Percentiles rank a stretch among this genome's conserved stretches.
phyloP scores from a whole-genome alignment of 2,329 filamentous ascomycete genomes.

The Neonectria faginata region DNA sequence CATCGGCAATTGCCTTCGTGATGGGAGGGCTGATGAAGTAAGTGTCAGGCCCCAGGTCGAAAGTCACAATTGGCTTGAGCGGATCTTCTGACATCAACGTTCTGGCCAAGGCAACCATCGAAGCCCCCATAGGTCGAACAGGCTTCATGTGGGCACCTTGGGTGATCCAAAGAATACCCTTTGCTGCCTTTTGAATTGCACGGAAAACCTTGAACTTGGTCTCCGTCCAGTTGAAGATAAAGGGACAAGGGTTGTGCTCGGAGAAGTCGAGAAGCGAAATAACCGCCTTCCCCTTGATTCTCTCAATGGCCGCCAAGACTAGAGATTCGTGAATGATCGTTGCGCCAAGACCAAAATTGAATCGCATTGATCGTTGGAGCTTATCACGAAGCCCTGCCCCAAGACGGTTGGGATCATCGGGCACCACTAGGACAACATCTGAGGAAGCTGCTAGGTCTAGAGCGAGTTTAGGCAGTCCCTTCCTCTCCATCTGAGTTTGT shows the following conservation, averaged over 20 bases:
- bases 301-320: constrained; percentile 26
- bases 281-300: constrained; percentile 47
- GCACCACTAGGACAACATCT: constrained; percentile 36
- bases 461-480: not conserved
- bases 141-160: constrained; percentile 54
- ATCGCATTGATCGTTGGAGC: not conserved
- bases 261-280: constrained; percentile 62
- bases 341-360: not conserved
- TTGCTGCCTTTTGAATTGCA: constrained; percentile 51
- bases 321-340: constrained; percentile 21
- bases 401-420: constrained; percentile 20
- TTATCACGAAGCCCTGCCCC: not conserved
- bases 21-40: constrained; percentile 13
- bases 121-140: constrained; percentile 51
- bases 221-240: constrained; percentile 55
- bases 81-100: constrained; percentile 63
- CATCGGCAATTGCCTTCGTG: constrained; percentile 37
- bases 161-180: constrained; percentile 62
- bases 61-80: constrained; percentile 55
- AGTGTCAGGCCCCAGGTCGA: constrained; percentile 54
- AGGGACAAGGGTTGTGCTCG: constrained; percentile 38
- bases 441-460: constrained; percentile 1
- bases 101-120: constrained; percentile 60
- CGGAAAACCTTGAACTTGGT: constrained; percentile 56
- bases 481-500: constrained; percentile 13